Base-by-base conservation (phyloP, 2,329 filamentous ascomycete species). In the Calonectria pseudoturangicola region DNA sequence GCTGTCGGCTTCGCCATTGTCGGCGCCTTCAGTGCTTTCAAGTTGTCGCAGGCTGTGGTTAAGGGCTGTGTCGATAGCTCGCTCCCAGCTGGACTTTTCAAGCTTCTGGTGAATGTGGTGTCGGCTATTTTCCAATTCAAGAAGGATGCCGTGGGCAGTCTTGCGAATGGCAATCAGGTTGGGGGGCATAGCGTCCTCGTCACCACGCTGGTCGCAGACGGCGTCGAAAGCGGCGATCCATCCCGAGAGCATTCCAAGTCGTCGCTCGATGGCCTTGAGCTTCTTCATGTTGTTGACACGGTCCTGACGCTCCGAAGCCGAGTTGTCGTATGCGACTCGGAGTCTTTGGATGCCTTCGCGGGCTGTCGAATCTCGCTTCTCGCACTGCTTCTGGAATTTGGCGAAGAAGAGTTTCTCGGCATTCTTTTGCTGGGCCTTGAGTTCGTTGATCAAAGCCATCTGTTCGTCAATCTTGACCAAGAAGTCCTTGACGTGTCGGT, bases 391-490 rank as follows among this genome's bases (percentile, higher is more conserved):
- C 79, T 93, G 93, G 86, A 98, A 98, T 81, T 98, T 98, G 78
- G 91, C 89, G 78, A 96, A 96, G 63, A 95, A 95, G 4, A 92
- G 87, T 45, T 90, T 91, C 81, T 98, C 97, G 5, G 93, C 93
- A 69, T 98, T 94, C 83, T 95, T 97, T 82, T 98, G 95, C 83
- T 98, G 95, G 30, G 94, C 94, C 85, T 97, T 95, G 68, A 99
- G 90, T 83, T 98, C 96, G 78, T 98, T 98, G 84, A 99, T 99
- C 81, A 98, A 86, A n/a, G 92, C 93, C 89, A 98, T 96, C 83
- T 99, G 96, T 86, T 99, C 97, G 82, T 99, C 96, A 80, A 99
- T 99, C 89, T 98, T 98, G 87, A 98, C 97, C 83, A 99, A 86
- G 86, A 98, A 99, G 85, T 99, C 97, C 87, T 99, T 99, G 81